Percentiles rank a stretch among this genome's conserved stretches.
Conservation (phyloP, 1,139 yeast species). For the Geotrichum aggregatum region DNA sequence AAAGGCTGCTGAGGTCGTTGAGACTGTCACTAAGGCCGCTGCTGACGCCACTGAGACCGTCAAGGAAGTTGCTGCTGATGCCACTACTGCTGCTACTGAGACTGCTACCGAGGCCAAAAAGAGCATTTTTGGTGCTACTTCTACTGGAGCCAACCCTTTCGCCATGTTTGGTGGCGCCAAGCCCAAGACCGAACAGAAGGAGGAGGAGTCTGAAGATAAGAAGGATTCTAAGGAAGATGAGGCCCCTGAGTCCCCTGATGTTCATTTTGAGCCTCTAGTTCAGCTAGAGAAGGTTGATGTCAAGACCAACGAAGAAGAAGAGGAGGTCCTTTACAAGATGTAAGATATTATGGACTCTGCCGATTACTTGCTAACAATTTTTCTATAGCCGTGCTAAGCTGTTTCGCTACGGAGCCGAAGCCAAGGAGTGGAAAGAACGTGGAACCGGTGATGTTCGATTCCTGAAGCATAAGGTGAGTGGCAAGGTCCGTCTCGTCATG, state of each 20-base stretch:
- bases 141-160: slow-evolving; percentile 69
- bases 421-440: slow-evolving; percentile 97
- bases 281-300: slow-evolving; percentile 94
- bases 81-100: slow-evolving; percentile 24
- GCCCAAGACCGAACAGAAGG: slow-evolving; percentile 52
- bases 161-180: slow-evolving; percentile 89
- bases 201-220: slow-evolving; percentile 40
- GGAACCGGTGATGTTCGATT: slow-evolving; percentile 98
- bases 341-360: slow-evolving; percentile 41
- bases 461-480: slow-evolving; percentile 76
- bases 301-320: slow-evolving; percentile 94
- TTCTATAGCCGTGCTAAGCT: slow-evolving; percentile 68
- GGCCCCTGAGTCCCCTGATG: slow-evolving; percentile 86
- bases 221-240: slow-evolving; percentile 48
- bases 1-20: slow-evolving; percentile 12
- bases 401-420: slow-evolving; percentile 72
- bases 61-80: slow-evolving; percentile 24
- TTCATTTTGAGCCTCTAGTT: slow-evolving; percentile 94
- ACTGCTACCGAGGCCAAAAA: slow-evolving; percentile 21
- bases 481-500: slow-evolving; percentile 87
- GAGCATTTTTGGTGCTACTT: slow-evolving; percentile 31
- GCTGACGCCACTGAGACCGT: slow-evolving; percentile 25
- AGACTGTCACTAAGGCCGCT: slow-evolving; percentile 16
- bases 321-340: slow-evolving; percentile 74
- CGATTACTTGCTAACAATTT: not conserved